phyloP scores from a whole-genome alignment of 805 yeast species.

The Myxozyma monticola region DNA sequence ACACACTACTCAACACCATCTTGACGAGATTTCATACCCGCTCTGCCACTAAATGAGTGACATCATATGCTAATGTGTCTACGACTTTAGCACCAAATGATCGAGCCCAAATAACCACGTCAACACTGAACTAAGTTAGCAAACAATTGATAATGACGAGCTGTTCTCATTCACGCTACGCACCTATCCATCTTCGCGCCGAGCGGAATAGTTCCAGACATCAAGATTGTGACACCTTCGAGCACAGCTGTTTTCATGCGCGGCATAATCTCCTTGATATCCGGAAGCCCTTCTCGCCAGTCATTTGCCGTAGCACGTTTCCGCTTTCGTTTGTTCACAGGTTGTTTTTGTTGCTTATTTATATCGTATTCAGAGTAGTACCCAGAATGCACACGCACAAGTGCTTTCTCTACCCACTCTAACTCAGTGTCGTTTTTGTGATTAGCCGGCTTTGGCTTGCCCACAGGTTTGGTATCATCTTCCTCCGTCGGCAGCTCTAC shows the following conservation, averaged over 20 bases:
- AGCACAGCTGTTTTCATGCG: constrained; percentile 69
- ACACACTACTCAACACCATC: neutral
- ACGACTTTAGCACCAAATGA: constrained; percentile 89
- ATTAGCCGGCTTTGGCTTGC: constrained; percentile 48
- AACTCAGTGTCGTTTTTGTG: constrained; percentile 4
- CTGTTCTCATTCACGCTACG: too few relatives aligned
- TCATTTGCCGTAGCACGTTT: constrained; percentile 20
- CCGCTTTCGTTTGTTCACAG: constrained; percentile 15
- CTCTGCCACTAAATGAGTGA: constrained; percentile 84
- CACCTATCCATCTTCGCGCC: constrained; percentile 70
- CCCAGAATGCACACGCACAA: constrained; percentile 61
- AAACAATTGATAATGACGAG: neutral
- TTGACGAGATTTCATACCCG: constrained; percentile 1
- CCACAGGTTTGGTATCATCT: neutral
- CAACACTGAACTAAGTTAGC: constrained; percentile 50
- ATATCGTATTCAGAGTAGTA: constrained; percentile 56
- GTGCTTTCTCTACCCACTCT: constrained; percentile 18
- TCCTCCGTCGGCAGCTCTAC: constrained; percentile 9
- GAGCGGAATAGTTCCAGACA: constrained; percentile 89
- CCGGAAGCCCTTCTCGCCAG: constrained; percentile 47
- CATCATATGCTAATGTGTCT: constrained; percentile 63
- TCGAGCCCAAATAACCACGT: constrained; percentile 86
- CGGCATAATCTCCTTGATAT: constrained; percentile 71
- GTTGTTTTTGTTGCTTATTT: neutral
- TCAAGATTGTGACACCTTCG: constrained; percentile 65